Conservation (phyloP, 768 basidiomycete genomes). For the Gloeopeniophorella convolvens region DNA sequence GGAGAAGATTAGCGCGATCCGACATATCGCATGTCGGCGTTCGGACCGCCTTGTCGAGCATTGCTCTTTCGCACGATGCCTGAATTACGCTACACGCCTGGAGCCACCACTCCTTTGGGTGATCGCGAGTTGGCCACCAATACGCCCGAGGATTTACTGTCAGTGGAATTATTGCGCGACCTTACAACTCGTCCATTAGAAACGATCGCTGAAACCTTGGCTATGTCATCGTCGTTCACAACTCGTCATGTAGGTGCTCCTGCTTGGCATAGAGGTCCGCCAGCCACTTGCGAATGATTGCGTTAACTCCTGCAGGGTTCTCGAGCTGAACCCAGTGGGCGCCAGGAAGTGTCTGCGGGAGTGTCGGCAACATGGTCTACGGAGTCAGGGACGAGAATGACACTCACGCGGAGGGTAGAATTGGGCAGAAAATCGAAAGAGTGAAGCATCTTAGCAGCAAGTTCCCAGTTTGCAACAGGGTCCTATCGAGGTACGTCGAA, state of each 20-base stretch:
- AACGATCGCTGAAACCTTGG: too few relatives aligned
- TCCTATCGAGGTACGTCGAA: constrained; percentile 26
- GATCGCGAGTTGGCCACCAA: too few relatives aligned
- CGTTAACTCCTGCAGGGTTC: constrained; percentile 46
- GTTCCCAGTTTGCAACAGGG: constrained; percentile 39
- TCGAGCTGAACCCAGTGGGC: constrained; percentile 71
- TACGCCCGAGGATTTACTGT: too few relatives aligned
- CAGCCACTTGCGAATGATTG: constrained; percentile 48
- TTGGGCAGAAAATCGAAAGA: constrained; percentile 31
- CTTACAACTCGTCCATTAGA: background rate
- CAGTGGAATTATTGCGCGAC: background rate
- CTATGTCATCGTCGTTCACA: constrained; percentile 9
- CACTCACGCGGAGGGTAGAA: constrained; percentile 30
- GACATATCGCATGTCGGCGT: too few relatives aligned
- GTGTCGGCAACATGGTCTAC: background rate
- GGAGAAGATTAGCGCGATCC: too few relatives aligned
- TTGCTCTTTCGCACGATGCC: too few relatives aligned
- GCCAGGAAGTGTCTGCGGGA: constrained; percentile 40
- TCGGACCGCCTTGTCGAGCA: too few relatives aligned
- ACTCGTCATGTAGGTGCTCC: constrained; percentile 4
- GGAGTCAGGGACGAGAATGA: background rate
- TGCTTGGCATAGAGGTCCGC: constrained; percentile 12
- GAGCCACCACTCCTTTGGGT: too few relatives aligned
- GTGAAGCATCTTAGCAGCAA: constrained; percentile 25
- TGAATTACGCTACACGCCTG: too few relatives aligned